Percentiles rank a stretch among this genome's conserved stretches.
These are phyloP conservation scores for Talaromyces thailandensis DNA, from an alignment of 495 filamentous ascomycete species.

Conservation along the genomic window DNA sequence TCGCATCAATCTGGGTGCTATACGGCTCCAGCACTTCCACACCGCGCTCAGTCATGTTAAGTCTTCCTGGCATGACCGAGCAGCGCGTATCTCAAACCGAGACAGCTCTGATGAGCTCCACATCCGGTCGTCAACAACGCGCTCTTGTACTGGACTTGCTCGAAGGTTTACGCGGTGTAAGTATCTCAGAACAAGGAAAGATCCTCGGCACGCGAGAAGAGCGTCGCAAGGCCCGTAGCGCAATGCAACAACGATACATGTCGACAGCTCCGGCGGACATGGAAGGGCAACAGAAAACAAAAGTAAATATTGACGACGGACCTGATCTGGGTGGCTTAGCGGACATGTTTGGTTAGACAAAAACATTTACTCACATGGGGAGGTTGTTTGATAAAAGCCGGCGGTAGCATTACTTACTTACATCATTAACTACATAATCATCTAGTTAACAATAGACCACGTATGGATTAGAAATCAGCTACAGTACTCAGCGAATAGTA, in stretches of 20 bases:
- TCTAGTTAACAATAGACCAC: neutral
- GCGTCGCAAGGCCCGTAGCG: conserved; percentile 41
- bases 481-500: neutral
- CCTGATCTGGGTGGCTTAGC: conserved; percentile 57
- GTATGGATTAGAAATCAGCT: neutral
- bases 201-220: conserved; percentile 46
- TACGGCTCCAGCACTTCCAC: conserved; percentile 56
- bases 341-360: conserved; percentile 54
- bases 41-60: conserved; percentile 43
- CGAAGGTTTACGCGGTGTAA: conserved; percentile 75
- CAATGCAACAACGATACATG: conserved; percentile 50
- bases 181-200: conserved; percentile 87
- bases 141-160: conserved; percentile 81
- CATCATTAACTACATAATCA: neutral
- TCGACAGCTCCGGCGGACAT: conserved; percentile 26
- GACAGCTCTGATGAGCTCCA: conserved; percentile 50
- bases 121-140: conserved; percentile 63
- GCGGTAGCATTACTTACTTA: neutral
- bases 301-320: conserved; percentile 45
- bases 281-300: conserved; percentile 35
- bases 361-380: neutral
- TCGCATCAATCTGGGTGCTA: conserved; percentile 71
- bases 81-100: conserved; percentile 35
- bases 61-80: conserved; percentile 47
- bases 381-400: neutral